These are phyloP conservation scores for Vigna angularis DNA, from an alignment of 306 rosid species.

Conservation along the genomic window DNA sequence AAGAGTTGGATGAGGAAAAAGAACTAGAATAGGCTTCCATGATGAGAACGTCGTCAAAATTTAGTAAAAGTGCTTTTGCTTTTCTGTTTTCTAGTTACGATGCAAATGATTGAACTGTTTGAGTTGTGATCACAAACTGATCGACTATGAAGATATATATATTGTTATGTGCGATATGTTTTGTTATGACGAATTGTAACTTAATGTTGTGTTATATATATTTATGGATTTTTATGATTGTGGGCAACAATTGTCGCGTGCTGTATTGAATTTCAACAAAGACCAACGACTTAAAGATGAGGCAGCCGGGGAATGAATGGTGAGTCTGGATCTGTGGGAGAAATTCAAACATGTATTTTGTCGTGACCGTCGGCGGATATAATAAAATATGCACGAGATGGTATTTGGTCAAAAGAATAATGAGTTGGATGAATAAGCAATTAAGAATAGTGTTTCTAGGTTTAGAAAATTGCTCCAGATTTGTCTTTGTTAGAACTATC, in stretches of 20 bases:
- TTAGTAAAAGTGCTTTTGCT: neutral
- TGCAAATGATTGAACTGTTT: neutral
- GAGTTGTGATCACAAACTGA: neutral
- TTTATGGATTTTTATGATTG: slow-evolving; percentile 28
- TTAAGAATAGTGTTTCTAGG: neutral
- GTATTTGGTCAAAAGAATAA: slow-evolving; percentile 47
- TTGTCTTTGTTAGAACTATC: neutral
- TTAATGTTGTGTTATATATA: neutral
- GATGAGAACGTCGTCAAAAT: neutral
- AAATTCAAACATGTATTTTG: slow-evolving; percentile 50
- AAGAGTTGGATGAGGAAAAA: slow-evolving; percentile 49
- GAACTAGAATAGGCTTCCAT: slow-evolving; percentile 54
- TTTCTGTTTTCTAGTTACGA: neutral
- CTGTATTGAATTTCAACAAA: slow-evolving; percentile 25
- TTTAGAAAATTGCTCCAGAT: neutral
- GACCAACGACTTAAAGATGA: slow-evolving; percentile 41
- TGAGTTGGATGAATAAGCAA: slow-evolving; percentile 11
- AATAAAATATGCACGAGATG: neutral
- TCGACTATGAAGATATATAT: neutral
- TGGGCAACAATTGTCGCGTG: slow-evolving; percentile 4
- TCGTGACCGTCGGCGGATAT: slow-evolving; percentile 66
- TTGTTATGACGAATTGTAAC: too few species aligned
- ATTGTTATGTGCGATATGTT: neutral
- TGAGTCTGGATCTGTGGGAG: neutral
- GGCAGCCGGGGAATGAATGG: slow-evolving; percentile 33